phyloP scores from a whole-genome alignment of 2,329 filamentous ascomycete species.

The Teratosphaeria epicoccoides region DNA sequence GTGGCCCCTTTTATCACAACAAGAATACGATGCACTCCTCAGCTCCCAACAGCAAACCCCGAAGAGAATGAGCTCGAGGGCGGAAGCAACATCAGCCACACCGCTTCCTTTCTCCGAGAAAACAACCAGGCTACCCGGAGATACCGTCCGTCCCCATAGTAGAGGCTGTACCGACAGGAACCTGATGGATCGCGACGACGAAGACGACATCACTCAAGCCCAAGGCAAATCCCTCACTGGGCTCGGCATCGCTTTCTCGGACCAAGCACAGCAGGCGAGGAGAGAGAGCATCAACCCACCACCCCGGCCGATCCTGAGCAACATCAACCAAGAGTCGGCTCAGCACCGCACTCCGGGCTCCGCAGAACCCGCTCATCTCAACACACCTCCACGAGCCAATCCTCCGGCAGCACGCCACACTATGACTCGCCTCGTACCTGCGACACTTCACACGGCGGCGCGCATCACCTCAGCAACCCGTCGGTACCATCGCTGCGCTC shows the following conservation, averaged over 20 bases:
- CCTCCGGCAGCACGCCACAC: constrained; percentile 17
- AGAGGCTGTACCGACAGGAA: constrained; percentile 13
- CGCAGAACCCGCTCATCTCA: constrained; percentile 10
- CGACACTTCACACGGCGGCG: constrained; percentile 10
- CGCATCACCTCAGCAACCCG: constrained; percentile 7
- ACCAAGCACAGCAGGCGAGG: not conserved
- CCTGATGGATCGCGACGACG: constrained; percentile 20
- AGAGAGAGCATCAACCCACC: constrained; percentile 16
- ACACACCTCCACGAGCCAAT: constrained; percentile 14
- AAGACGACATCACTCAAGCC: constrained; percentile 19
- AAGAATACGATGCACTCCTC: not conserved
- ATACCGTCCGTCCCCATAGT: constrained; percentile 26
- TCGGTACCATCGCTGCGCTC: constrained; percentile 16
- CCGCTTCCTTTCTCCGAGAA: constrained; percentile 5
- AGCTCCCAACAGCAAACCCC: not conserved
- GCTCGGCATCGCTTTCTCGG: constrained; percentile 2
- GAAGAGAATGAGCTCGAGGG: not conserved
- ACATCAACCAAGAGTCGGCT: constrained; percentile 9
- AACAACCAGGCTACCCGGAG: constrained; percentile 28
- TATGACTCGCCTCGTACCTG: constrained; percentile 10
- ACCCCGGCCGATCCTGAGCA: constrained; percentile 13
- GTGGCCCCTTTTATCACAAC: not conserved
- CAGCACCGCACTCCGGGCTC: constrained; percentile 8
- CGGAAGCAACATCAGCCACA: not conserved
- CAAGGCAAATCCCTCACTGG: constrained; percentile 1